Evolutionary conservation across 768 basidiomycete genomes (phyloP).

Genomic region (Phaeolepiota aurea): DNA sequence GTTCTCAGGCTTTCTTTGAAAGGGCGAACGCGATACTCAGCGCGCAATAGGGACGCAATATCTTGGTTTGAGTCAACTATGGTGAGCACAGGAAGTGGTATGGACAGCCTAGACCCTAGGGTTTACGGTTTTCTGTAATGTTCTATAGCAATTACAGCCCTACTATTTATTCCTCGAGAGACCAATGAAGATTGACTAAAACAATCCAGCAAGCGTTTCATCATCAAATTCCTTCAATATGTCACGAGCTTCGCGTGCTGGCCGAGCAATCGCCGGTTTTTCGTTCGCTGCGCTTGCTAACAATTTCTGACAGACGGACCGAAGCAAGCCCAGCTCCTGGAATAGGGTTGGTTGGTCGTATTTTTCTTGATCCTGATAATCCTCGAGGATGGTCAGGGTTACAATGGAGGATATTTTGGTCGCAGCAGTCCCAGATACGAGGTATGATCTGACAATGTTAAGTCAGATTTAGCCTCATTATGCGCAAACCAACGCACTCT

Average conservation of each 20-base stretch:
- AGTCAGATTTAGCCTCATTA: constrained; percentile 2
- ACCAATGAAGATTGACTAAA: constrained; percentile 15
- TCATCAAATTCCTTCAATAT: constrained; percentile 42
- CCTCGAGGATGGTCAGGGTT: constrained; percentile 47
- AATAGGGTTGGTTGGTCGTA: constrained; percentile 42
- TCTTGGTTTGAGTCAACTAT: too few species aligned
- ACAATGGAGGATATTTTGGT: constrained; percentile 54
- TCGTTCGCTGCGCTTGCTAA: constrained; percentile 63
- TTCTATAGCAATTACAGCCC: too few species aligned
- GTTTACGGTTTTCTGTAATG: too few species aligned
- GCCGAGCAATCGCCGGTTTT: constrained; percentile 63
- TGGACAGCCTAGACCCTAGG: too few species aligned
- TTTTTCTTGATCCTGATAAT: constrained; percentile 36
- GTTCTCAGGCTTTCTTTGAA: background rate
- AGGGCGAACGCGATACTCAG: background rate
- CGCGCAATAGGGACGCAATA: too few species aligned
- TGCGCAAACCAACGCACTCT: constrained; percentile 36
- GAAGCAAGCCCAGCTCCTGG: constrained; percentile 53
- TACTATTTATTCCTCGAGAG: too few species aligned
- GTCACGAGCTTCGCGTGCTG: constrained; percentile 79
- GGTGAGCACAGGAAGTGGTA: too few species aligned
- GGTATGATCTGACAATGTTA: constrained; percentile 37
- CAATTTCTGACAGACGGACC: constrained; percentile 64
- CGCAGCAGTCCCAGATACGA: constrained; percentile 61
- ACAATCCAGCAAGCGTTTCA: constrained; percentile 33